These are phyloP conservation scores for Gypsophila paniculata DNA, from an alignment of 179 eudicot species.

Conservation along the genomic window DNA sequence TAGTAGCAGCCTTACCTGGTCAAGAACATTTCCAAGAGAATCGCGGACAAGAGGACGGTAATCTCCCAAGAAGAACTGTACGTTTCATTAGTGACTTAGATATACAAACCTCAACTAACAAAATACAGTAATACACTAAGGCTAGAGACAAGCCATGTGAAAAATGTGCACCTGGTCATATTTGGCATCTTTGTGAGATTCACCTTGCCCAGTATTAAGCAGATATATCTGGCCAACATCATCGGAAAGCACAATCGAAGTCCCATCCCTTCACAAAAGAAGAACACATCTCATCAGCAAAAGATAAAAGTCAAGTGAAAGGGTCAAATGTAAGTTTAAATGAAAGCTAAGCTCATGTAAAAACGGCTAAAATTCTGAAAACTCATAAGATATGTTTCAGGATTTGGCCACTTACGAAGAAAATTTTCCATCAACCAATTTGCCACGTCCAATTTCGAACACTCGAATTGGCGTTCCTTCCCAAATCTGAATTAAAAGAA, in stretches of 20 bases:
- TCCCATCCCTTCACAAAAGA: slow-evolving; percentile 71
- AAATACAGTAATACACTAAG: slow-evolving; percentile 8
- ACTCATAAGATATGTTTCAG: slow-evolving; percentile 12
- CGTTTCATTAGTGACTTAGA: slow-evolving; percentile 13
- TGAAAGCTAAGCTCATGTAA: not conserved
- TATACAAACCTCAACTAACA: slow-evolving; percentile 16
- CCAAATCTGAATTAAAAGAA: slow-evolving; percentile 64
- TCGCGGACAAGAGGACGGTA: slow-evolving; percentile 89
- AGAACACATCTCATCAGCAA: slow-evolving; percentile 15
- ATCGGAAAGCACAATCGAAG: slow-evolving; percentile 92
- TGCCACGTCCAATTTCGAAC: slow-evolving; percentile 84
- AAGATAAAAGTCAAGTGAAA: not conserved
- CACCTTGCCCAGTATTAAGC: slow-evolving; percentile 84
- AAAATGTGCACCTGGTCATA: slow-evolving; percentile 69
- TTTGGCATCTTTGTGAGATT: slow-evolving; percentile 79
- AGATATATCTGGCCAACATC: slow-evolving; percentile 87
- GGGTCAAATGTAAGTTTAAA: not conserved
- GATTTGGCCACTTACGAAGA: slow-evolving; percentile 69
- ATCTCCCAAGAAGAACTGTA: slow-evolving; percentile 93
- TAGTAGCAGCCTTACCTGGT: slow-evolving; percentile 56
- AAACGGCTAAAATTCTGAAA: slow-evolving; percentile 2
- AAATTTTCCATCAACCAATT: slow-evolving; percentile 96
- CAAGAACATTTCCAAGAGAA: slow-evolving; percentile 76
- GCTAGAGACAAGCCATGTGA: slow-evolving; percentile 4
- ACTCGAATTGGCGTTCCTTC: slow-evolving; percentile 85